Conservation (phyloP, 2,329 filamentous ascomycete species). For the Dactylonectria estremocensis region DNA sequence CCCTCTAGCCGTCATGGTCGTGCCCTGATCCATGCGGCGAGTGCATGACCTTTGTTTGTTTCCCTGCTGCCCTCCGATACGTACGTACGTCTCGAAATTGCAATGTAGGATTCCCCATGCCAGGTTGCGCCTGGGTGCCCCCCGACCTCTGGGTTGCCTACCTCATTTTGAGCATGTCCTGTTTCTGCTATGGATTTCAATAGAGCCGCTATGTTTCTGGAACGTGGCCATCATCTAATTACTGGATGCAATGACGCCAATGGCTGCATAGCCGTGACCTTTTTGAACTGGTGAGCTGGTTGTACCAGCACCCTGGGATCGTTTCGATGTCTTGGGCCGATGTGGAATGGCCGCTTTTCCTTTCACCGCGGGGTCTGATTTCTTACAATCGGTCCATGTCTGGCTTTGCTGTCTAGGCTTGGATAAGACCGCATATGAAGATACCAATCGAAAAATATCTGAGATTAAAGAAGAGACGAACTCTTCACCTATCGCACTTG, state of each 20-base stretch:
- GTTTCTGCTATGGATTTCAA: constrained; percentile 9
- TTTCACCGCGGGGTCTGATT: too few relatives aligned
- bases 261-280: constrained; percentile 18
- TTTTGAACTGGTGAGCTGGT: constrained; percentile 14
- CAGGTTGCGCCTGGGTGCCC: constrained; percentile 17
- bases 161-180: constrained; percentile 7
- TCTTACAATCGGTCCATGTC: too few relatives aligned
- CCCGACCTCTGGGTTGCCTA: constrained; percentile 1
- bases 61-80: constrained; percentile 29
- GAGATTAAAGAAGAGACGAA: too few relatives aligned
- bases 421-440: too few relatives aligned
- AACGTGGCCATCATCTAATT: constrained; percentile 24
- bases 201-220: constrained; percentile 7
- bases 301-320: neutral
- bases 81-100: constrained; percentile 39
- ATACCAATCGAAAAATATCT: too few relatives aligned
- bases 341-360: too few relatives aligned
- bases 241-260: constrained; percentile 17
- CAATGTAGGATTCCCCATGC: constrained; percentile 35
- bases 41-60: constrained; percentile 44
- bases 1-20: constrained; percentile 33
- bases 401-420: too few relatives aligned
- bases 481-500: too few relatives aligned
- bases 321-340: too few relatives aligned
- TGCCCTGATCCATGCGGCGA: constrained; percentile 44